A percentile compares a stretch with the other conserved stretches of the same genome.
phyloP scores from a whole-genome alignment of 2,329 filamentous ascomycete genomes.

The Didymella keratinophila region DNA sequence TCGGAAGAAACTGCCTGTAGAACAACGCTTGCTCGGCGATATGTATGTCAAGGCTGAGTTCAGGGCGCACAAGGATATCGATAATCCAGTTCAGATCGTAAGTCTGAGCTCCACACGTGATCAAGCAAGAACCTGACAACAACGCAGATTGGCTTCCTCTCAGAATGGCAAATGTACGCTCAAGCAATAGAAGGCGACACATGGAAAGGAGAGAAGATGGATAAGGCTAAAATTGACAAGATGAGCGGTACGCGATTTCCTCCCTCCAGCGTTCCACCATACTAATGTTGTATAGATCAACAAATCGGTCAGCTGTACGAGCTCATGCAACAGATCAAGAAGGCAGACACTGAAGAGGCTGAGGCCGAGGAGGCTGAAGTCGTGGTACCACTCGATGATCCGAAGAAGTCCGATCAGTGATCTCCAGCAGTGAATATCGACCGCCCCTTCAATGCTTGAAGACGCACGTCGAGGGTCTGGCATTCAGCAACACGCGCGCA shows the following conservation, averaged over 20 bases:
- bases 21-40: constrained; percentile 84
- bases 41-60: constrained; percentile 95
- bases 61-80: constrained; percentile 78
- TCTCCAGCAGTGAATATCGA: constrained; percentile 20
- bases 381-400: constrained; percentile 44
- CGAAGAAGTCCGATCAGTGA: constrained; percentile 41
- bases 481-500: constrained; percentile 6
- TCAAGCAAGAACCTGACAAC: constrained; percentile 15
- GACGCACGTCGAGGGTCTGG: constrained; percentile 29
- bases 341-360: constrained; percentile 58
- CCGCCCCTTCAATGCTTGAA: constrained; percentile 7
- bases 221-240: constrained; percentile 83
- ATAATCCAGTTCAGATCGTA: constrained; percentile 93
- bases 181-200: constrained; percentile 87
- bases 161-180: constrained; percentile 95
- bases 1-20: constrained; percentile 74
- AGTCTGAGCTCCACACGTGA: constrained; percentile 37
- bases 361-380: constrained; percentile 42
- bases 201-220: constrained; percentile 86
- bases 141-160: constrained; percentile 88
- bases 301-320: constrained; percentile 95
- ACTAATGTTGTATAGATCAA: constrained; percentile 68
- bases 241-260: constrained; percentile 77
- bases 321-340: constrained; percentile 82
- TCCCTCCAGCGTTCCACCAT: background rate